Base-by-base conservation (phyloP, 352 stramenopile genomes). In the Pythium angustatum region DNA sequence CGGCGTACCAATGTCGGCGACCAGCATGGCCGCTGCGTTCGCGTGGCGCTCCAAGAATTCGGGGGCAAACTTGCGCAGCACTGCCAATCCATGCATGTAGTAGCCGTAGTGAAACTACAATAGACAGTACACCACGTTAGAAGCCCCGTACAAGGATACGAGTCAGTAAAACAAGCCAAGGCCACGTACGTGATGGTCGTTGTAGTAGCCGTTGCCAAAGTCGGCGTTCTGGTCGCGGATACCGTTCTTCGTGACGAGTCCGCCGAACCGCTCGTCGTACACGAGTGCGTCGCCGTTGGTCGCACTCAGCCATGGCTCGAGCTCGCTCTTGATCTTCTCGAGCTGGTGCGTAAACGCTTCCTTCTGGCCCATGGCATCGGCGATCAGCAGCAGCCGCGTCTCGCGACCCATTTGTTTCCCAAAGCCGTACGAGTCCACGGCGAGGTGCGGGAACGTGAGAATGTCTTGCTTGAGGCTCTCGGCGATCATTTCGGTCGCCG, bases 101-200 rank as follows among this genome's bases (percentile, higher is more conserved):
- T 98, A 98, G 48, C 95, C 95, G 64, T 98, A 98, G 67, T 99
- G 96, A 62, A 98, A 98, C 45, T 64, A 41, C 7, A 44, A 3
- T 31, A 31, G 76, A 97, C 79, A 38, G 31, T 11, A 24, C 22
- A 27, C 36, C 21, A 28, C 7, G 22, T 50, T 22, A 50, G 43
- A 43, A 21, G 5, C 5, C 11, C 19, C 17, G 5, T 8, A 26
- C 17, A 14, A 38, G 33, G 33, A 7, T 14, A 38, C 11, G 17
- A 47, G 17, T 27, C 8, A 27, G 40, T 26, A 10, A n/a, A n/a
- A n/a, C 14, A 44, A 12, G 26, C 10, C 40, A 43, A 3, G 6
- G 40, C 26, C 21, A 63, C 56, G n/a, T 53, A 63, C 56, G 48
- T 94, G 83, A 49, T 94, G 85, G 57, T 94, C 85, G 66, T 93